Evolutionary conservation across 1,284 basidiomycete species (phyloP).

Genomic region (Mycosarcoma mackinlayi): DNA sequence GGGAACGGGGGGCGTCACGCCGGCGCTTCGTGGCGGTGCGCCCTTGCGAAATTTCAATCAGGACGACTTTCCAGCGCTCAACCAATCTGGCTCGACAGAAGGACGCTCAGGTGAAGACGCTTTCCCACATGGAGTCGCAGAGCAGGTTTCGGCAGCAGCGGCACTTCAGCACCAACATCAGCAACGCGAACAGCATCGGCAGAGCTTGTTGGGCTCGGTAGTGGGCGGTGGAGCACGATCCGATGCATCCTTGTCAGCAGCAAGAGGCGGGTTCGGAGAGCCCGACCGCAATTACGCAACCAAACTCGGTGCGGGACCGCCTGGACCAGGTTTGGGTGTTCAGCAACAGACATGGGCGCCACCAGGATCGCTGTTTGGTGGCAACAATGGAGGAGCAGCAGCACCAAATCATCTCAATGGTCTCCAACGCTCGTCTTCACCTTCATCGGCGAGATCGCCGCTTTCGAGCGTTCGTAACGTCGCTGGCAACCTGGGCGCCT

Average conservation of each 20-base stretch:
- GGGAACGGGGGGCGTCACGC: slow-evolving; percentile 40
- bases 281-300: slow-evolving; percentile 58
- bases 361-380: slow-evolving; percentile 38
- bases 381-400: slow-evolving; percentile 14
- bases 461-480: slow-evolving; percentile 41
- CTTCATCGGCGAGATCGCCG: slow-evolving; percentile 45
- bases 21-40: slow-evolving; percentile 40
- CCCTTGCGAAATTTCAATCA: slow-evolving; percentile 54
- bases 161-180: slow-evolving; percentile 61
- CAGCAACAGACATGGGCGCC: slow-evolving; percentile 53
- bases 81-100: slow-evolving; percentile 38
- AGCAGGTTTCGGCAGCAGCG: slow-evolving; percentile 61
- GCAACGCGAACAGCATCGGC: slow-evolving; percentile 57
- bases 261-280: slow-evolving; percentile 61
- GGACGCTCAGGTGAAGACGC: slow-evolving; percentile 40
- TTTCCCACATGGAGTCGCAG: slow-evolving; percentile 47
- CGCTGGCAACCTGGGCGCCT: slow-evolving; percentile 34
- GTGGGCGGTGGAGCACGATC: slow-evolving; percentile 37
- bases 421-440: slow-evolving; percentile 40
- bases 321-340: slow-evolving; percentile 37
- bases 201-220: slow-evolving; percentile 46
- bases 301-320: slow-evolving; percentile 46
- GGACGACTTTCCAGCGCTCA: slow-evolving; percentile 66
- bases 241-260: slow-evolving; percentile 53
- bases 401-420: slow-evolving; percentile 50